phyloP scores from a whole-genome alignment of 768 basidiomycete genomes.

The Leucocoprinus leucothites region DNA sequence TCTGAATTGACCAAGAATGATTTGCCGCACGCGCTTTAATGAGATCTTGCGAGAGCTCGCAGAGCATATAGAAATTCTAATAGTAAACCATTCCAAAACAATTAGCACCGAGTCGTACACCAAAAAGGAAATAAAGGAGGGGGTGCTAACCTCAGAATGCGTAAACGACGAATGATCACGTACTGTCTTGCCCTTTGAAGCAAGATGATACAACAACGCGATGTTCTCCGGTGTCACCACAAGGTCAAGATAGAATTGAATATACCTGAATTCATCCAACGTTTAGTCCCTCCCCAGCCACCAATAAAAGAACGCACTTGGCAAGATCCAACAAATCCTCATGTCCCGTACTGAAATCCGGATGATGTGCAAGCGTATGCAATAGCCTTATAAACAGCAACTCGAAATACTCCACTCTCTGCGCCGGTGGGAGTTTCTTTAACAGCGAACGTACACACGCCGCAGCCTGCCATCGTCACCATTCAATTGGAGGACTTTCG shows the following conservation, averaged over 20 bases:
- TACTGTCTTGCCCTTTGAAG: conserved; percentile 82
- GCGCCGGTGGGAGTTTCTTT: conserved; percentile 46
- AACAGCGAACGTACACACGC: conserved; percentile 53
- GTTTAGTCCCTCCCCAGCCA: conserved; percentile 7
- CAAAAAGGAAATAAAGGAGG: background rate
- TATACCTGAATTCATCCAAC: conserved; percentile 54
- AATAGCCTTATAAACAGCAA: conserved; percentile 82
- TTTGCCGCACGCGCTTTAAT: conserved; percentile 66
- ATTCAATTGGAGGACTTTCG: background rate
- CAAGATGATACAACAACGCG: conserved; percentile 78
- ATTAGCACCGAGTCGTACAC: background rate
- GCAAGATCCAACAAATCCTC: conserved; percentile 76
- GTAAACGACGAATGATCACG: conserved; percentile 69
- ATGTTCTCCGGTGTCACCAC: conserved; percentile 80
- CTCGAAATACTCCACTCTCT: conserved; percentile 70
- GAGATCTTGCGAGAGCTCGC: conserved; percentile 87
- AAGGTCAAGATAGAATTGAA: conserved; percentile 83
- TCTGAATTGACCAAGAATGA: conserved; percentile 73
- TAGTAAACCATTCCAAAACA: background rate
- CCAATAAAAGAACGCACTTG: conserved; percentile 48
- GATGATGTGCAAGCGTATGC: conserved; percentile 90
- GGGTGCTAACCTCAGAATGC: conserved; percentile 59
- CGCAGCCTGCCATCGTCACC: conserved; percentile 42
- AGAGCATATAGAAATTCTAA: conserved; percentile 83
- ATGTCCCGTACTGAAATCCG: conserved; percentile 72